These are phyloP conservation scores for Arctium minus DNA, from an alignment of 129 eudicot species.

Conservation along the genomic window DNA sequence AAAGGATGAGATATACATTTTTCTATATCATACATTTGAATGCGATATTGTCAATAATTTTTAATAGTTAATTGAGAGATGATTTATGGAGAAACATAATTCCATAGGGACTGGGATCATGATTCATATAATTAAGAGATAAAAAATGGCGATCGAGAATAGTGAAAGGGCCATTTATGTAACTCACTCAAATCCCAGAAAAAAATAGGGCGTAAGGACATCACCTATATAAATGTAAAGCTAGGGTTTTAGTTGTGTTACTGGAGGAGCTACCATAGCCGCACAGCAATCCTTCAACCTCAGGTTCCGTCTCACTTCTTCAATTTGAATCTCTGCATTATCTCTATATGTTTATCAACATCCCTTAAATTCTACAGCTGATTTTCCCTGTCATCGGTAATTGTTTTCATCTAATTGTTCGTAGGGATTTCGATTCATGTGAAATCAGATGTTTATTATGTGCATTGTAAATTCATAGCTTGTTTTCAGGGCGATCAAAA, in stretches of 20 bases:
- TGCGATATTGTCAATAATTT: too few species aligned
- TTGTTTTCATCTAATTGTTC: not conserved
- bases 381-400: not conserved
- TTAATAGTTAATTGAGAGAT: not conserved
- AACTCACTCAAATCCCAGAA: not conserved
- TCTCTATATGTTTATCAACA: not conserved
- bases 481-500: not conserved
- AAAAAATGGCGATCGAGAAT: not conserved
- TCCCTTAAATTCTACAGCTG: not conserved
- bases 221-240: not conserved
- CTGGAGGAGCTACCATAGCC: conserved; percentile 20
- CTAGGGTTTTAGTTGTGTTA: conserved; percentile 32
- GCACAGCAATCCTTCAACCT: conserved; percentile 4
- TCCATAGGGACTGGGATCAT: too few species aligned
- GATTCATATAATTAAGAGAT: too few species aligned
- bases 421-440: not conserved
- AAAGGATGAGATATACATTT: too few species aligned
- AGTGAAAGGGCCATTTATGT: not conserved
- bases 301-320: conserved; percentile 19
- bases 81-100: too few species aligned
- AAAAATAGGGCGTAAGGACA: not conserved
- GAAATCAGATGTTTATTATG: not conserved
- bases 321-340: not conserved
- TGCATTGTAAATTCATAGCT: not conserved
- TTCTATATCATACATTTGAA: too few species aligned